Evolutionary conservation across 306 rosid genomes (phyloP).

Genomic region (Begonia fuchsioides): DNA sequence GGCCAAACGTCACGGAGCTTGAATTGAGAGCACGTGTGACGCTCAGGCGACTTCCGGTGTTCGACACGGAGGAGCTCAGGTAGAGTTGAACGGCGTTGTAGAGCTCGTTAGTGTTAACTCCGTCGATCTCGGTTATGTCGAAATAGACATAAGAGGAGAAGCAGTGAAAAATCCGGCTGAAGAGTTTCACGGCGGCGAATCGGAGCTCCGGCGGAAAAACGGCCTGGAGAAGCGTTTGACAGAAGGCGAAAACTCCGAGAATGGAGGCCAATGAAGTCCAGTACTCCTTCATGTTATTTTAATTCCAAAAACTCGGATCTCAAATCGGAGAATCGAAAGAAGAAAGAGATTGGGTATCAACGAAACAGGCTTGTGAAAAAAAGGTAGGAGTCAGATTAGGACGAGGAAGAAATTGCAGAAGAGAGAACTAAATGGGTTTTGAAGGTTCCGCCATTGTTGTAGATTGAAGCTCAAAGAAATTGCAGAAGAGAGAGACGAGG

Average conservation of each 20-base stretch:
- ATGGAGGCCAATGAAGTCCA: conserved; percentile 83
- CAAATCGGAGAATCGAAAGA: too few relatives aligned
- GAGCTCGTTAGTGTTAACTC: conserved; percentile 96
- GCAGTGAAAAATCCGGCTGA: conserved; percentile 38
- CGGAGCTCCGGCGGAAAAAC: conserved; percentile 92
- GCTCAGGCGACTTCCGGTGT: conserved; percentile 54
- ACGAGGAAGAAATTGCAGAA: too few relatives aligned
- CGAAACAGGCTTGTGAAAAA: too few relatives aligned
- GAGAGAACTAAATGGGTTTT: too few relatives aligned
- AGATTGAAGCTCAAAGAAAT: too few relatives aligned
- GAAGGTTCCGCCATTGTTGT: too few relatives aligned
- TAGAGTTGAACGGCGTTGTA: conserved; percentile 97
- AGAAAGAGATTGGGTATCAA: too few relatives aligned
- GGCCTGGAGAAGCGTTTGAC: conserved; percentile 58
- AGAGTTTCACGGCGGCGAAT: conserved; percentile 41
- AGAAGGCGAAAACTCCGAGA: conserved; percentile 76
- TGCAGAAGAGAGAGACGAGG: too few relatives aligned
- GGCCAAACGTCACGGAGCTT: conserved; percentile 68
- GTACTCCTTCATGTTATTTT: conserved; percentile 37
- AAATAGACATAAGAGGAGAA: conserved; percentile 78
- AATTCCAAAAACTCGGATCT: too few relatives aligned
- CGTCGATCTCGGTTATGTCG: conserved; percentile 90
- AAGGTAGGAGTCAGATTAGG: too few relatives aligned
- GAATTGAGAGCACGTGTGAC: conserved; percentile 81
- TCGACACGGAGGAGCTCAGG: conserved; percentile 59